These are phyloP conservation scores for Trichocomaceae sp. DNA, from an alignment of 2,329 filamentous ascomycete genomes.

Conservation along the genomic window DNA sequence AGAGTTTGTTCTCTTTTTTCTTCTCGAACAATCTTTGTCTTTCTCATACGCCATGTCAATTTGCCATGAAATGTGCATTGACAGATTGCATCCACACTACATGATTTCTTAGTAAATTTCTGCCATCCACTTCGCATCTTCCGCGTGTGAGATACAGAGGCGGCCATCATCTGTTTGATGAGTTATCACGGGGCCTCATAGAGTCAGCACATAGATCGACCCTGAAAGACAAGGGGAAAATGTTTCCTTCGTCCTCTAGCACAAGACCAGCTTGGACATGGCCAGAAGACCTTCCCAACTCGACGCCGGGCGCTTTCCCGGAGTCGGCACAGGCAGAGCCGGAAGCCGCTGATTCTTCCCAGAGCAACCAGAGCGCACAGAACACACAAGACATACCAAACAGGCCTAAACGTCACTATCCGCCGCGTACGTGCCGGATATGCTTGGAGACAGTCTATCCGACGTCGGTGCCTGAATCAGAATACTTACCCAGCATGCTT, in stretches of 20 bases:
- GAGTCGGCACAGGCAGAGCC: slow-evolving; percentile 6
- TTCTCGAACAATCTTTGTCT: slow-evolving; percentile 2
- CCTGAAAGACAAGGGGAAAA: background rate
- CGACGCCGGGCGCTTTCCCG: slow-evolving; percentile 1
- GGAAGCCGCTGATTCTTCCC: slow-evolving; percentile 15
- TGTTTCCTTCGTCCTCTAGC: slow-evolving; percentile 1
- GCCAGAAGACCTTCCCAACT: slow-evolving; percentile 12
- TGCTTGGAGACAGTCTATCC: slow-evolving; percentile 69
- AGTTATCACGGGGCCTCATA: background rate
- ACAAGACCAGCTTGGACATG: slow-evolving; percentile 10
- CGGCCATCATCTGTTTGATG: background rate
- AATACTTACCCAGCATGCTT: slow-evolving; percentile 51
- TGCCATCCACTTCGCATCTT: background rate
- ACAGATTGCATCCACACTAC: background rate
- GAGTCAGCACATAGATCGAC: background rate
- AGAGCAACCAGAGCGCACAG: slow-evolving; percentile 14
- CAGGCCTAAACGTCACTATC: slow-evolving; percentile 49
- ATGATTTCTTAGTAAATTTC: background rate
- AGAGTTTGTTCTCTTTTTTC: slow-evolving; percentile 15
- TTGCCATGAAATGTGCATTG: background rate
- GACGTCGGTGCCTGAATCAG: slow-evolving; percentile 51
- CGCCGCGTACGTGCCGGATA: slow-evolving; percentile 75
- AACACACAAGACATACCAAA: slow-evolving; percentile 7
- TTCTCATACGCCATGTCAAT: background rate
- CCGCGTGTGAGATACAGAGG: background rate